These are phyloP conservation scores for Rhizophagus clarus DNA, from an alignment of 192 early-diverging fungal species.

Conservation along the genomic window DNA sequence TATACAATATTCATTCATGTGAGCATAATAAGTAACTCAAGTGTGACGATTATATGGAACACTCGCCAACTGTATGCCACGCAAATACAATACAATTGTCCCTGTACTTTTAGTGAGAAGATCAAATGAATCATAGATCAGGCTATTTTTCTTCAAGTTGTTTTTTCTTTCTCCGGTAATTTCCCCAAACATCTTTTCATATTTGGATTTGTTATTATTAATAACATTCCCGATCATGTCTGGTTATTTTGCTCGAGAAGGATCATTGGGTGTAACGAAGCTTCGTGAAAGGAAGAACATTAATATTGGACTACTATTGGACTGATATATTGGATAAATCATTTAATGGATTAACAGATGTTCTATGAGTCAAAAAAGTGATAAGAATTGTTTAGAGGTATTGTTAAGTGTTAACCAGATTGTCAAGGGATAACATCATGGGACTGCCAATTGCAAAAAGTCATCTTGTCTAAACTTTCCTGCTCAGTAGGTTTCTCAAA, in stretches of 20 bases:
- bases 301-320: too few species aligned
- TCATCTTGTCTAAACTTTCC: not conserved
- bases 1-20: not conserved
- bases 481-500: not conserved
- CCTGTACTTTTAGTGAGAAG: not conserved
- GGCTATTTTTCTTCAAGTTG: constrained; percentile 20
- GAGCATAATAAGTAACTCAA: too few species aligned
- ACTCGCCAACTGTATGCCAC: constrained; percentile 23
- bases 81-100: not conserved
- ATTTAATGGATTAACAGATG: constrained; percentile 11
- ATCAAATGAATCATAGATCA: constrained; percentile 29
- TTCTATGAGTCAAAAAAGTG: too few species aligned
- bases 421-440: too few species aligned
- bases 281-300: constrained; percentile 25
- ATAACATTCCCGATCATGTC: constrained; percentile 27
- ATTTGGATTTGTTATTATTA: constrained; percentile 19
- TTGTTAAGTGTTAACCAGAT: too few species aligned
- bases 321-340: constrained; percentile 12
- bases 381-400: too few species aligned
- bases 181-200: constrained; percentile 17
- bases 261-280: constrained; percentile 15
- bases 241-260: too few species aligned
- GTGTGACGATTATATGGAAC: not conserved
- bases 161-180: constrained; percentile 22
- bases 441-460: constrained; percentile 5